Evolutionary conservation across 2,329 filamentous ascomycete species (phyloP), one percentile per base, ranked within the genome.

Genomic region (Rhynchosporium agropyri): DNA sequence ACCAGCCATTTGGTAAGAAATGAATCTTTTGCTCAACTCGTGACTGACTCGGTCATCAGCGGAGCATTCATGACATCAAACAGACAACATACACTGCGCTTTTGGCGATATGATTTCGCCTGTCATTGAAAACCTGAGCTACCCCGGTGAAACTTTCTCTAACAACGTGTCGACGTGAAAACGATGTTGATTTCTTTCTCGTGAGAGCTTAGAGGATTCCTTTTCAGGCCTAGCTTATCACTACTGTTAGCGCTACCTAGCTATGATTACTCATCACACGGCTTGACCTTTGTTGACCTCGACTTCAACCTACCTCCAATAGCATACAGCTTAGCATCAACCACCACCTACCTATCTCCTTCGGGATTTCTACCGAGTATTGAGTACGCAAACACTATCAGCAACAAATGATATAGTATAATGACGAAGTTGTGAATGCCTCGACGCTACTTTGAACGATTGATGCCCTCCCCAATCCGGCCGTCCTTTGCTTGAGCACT

Each of bases 401-500:
- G 29, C 31, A 31, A 59, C 45, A 31, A 50, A 7, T 28, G 20
- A 50, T 50, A 33, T 42, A n/a, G 31, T 10, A 40, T 15, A 33
- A 10, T 3, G 31, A 2, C 36, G 29, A 10, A 20, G 7, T 29
- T 13, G 10, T 26, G 40, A 40, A 12, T 36, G 7, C 20, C 36
- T 8, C n/a, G 38, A 7, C 31, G 9, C 26, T 10, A 9, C 29
- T 38, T n/a, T 15, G n/a, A 53, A 38, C n/a, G 43, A 53, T 38
- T 13, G 49, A 53, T 53, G 49, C 28, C 10, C 51, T 42, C 51
- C 20, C n/a, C 9, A 28, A 12, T 4, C 20, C 28, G 15, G 12
- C 31, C 33, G n/a, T 13, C 54, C 53, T 38, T 46, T 46, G 26
- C 45, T 38, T 62, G 60, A 58, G 53, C 9, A 20, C 20, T 10